Conservation (phyloP, 768 basidiomycete genomes). For the Hericium alpestre region DNA sequence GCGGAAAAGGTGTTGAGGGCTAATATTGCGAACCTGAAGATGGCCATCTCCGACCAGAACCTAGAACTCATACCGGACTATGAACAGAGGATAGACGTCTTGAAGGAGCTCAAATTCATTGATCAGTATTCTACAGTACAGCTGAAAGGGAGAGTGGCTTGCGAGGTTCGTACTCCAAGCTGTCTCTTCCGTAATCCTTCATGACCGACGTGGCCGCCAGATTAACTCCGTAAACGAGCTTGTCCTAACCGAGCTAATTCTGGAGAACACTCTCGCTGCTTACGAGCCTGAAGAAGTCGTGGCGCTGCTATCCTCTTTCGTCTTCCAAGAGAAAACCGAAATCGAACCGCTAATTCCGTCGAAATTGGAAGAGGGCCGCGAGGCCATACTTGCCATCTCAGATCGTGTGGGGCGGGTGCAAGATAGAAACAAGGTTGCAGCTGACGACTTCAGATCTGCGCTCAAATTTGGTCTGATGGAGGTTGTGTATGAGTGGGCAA, state of each 20-base stretch:
- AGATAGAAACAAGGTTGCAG: slow-evolving; percentile 64
- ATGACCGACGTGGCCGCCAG: slow-evolving; percentile 28
- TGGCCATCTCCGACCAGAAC: slow-evolving; percentile 91
- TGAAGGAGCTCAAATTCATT: slow-evolving; percentile 87
- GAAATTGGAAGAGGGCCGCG: slow-evolving; percentile 71
- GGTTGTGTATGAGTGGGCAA: slow-evolving; percentile 98
- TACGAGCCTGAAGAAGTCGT: slow-evolving; percentile 96
- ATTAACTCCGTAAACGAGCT: slow-evolving; percentile 99
- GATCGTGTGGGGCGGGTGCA: slow-evolving; percentile 77
- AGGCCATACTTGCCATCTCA: slow-evolving; percentile 65
- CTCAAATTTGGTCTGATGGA: slow-evolving; percentile 90
- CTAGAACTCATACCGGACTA: slow-evolving; percentile 95
- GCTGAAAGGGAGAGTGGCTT: slow-evolving; percentile 94
- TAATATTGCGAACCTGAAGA: slow-evolving; percentile 68
- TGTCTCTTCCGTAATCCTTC: neutral
- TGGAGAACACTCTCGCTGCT: slow-evolving; percentile 84
- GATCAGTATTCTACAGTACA: slow-evolving; percentile 92
- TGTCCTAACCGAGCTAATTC: slow-evolving; percentile 88
- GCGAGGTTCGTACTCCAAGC: slow-evolving; percentile 54
- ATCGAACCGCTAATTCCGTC: slow-evolving; percentile 73
- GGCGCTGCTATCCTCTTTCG: slow-evolving; percentile 89
- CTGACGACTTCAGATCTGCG: slow-evolving; percentile 64
- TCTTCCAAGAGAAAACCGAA: slow-evolving; percentile 98
- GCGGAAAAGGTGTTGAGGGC: slow-evolving; percentile 61
- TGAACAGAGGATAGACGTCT: slow-evolving; percentile 83